Evolutionary conservation across 1,284 basidiomycete genomes (phyloP).

Genomic region (Ceratobasidium sp.): DNA sequence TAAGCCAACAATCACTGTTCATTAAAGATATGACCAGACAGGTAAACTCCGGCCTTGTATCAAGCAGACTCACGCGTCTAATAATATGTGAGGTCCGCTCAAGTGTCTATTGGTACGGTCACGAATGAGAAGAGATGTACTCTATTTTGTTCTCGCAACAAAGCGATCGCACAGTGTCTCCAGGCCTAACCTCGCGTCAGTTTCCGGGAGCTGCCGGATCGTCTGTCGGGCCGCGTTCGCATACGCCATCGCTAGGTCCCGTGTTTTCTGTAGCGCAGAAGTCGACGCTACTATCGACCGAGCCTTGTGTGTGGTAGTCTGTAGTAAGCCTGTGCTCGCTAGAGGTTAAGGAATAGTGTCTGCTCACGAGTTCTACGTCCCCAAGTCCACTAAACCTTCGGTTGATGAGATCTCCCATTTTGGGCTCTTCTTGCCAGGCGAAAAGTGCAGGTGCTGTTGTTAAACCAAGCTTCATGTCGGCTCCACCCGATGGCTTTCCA

Average conservation of each 20-base stretch:
- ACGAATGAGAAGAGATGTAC: not conserved
- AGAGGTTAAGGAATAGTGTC: conserved; percentile 20
- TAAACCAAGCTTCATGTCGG: conserved; percentile 88
- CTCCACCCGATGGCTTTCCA: conserved; percentile 85
- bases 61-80: conserved; percentile 4
- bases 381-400: conserved; percentile 86
- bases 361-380: conserved; percentile 83
- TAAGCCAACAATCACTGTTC: not conserved
- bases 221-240: conserved; percentile 81
- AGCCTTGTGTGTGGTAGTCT: conserved; percentile 67
- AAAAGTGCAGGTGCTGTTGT: conserved; percentile 95
- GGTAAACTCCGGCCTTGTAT: not conserved
- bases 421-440: conserved; percentile 91
- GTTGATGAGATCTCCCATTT: conserved; percentile 83
- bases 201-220: conserved; percentile 81
- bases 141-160: conserved; percentile 68
- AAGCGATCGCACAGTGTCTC: conserved; percentile 74
- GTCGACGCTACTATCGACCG: conserved; percentile 79
- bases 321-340: conserved; percentile 32
- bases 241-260: conserved; percentile 81
- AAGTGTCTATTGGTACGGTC: not conserved
- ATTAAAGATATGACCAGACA: conserved; percentile 5
- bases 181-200: conserved; percentile 82
- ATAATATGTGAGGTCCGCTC: not conserved
- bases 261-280: conserved; percentile 83